Base-by-base conservation (phyloP, 768 basidiomycete species). In the Krasilnikovozyma curviuscula region DNA sequence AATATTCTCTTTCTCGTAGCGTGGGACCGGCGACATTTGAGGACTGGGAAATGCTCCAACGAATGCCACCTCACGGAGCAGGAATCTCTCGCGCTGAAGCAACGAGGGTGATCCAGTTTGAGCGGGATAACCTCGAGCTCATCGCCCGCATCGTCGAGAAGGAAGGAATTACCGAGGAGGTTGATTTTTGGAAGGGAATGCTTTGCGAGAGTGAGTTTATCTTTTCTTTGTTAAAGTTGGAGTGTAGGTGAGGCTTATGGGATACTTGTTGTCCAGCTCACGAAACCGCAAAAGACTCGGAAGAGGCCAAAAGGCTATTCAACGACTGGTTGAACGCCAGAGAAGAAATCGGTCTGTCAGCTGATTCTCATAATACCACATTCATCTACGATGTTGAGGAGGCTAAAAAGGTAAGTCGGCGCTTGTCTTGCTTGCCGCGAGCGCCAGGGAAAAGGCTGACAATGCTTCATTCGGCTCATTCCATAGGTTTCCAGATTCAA, bases 161-260 rank as follows among this genome's bases (percentile, higher is more conserved):
- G 7, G 58, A 63, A 31, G 41, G 48, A 21, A 33, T 49, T 18
- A n/a, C n/a, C n/a, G n/a, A n/a, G n/a, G 51, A 56, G 3, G 55
- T 57, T 1, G 57, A 60, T 40, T 54, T 60, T 21, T 61, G 60
- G 59, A 51, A 47, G n/a, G 57, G 59, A 9, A 32, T 59, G 12
- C 53, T 57, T 16, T 47, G 56, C 18, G 56, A 58, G 34, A n/a
- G n/a, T n/a, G n/a, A n/a, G n/a, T n/a, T n/a, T n/a, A n/a, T n/a
- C n/a, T n/a, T n/a, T n/a, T n/a, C n/a, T n/a, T n/a, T n/a, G n/a
- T n/a, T n/a, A n/a, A n/a, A n/a, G n/a, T n/a, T n/a, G n/a, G n/a
- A n/a, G n/a, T n/a, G n/a, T n/a, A n/a, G n/a, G n/a, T n/a, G n/a
- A n/a, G n/a, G n/a, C n/a, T n/a, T n/a, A n/a, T n/a, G n/a, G n/a